These are phyloP conservation scores for Penicillium manginii DNA, from an alignment of 495 filamentous ascomycete species.

Conservation along the genomic window DNA sequence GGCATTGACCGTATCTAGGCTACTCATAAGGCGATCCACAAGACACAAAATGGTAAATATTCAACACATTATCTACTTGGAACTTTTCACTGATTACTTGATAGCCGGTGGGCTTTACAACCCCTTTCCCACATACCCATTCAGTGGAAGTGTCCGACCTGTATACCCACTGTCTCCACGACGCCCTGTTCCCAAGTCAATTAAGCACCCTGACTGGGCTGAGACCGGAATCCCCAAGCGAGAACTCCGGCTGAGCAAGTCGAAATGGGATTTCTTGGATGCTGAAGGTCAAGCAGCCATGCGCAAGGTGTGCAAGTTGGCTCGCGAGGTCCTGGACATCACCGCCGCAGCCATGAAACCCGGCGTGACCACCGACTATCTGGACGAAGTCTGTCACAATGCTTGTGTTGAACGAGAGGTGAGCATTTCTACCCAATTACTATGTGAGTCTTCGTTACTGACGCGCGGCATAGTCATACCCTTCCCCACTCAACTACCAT, in stretches of 20 bases:
- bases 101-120: slow-evolving; percentile 73
- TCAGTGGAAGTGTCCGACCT: slow-evolving; percentile 71
- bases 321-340: slow-evolving; percentile 78
- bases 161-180: slow-evolving; percentile 72
- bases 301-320: slow-evolving; percentile 77
- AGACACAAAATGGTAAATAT: slow-evolving; percentile 39
- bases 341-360: slow-evolving; percentile 69
- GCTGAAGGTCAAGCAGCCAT: slow-evolving; percentile 68
- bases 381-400: slow-evolving; percentile 81
- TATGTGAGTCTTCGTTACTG: background rate
- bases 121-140: slow-evolving; percentile 77
- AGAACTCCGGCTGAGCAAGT: slow-evolving; percentile 58
- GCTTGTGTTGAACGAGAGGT: slow-evolving; percentile 80
- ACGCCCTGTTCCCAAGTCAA: slow-evolving; percentile 67
- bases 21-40: slow-evolving; percentile 66
- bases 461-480: slow-evolving; percentile 65
- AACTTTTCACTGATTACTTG: slow-evolving; percentile 64
- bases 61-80: slow-evolving; percentile 36
- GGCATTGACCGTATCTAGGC: slow-evolving; percentile 45
- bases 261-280: slow-evolving; percentile 70
- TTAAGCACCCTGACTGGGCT: slow-evolving; percentile 73
- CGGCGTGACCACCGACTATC: slow-evolving; percentile 80
- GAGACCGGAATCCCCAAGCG: slow-evolving; percentile 68
- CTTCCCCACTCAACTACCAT: slow-evolving; percentile 82
- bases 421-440: slow-evolving; percentile 23